phyloP scores from a whole-genome alignment of 1,284 basidiomycete genomes.

The Moniliella sp. region DNA sequence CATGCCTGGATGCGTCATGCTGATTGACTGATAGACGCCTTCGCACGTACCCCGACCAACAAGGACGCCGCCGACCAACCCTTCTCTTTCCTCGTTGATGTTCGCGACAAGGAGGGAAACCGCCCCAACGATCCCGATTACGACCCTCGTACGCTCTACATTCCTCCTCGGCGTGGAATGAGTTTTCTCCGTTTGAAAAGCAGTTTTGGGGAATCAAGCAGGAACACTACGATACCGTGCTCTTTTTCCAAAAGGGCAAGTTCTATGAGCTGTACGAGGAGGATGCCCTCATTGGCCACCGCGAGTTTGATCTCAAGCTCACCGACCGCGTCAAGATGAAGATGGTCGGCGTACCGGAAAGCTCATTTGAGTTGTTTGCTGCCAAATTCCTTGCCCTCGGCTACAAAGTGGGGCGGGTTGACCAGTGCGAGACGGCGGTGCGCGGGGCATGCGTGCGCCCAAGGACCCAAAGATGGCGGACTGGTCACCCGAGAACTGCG shows the following conservation, averaged over 20 bases:
- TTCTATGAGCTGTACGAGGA: constrained; percentile 34
- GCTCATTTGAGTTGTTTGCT: constrained; percentile 49
- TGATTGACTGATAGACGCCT: constrained; percentile 55
- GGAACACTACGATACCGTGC: constrained; percentile 41
- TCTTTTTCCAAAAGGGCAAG: constrained; percentile 87
- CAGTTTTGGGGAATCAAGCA: constrained; percentile 33
- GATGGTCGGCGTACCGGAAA: constrained; percentile 80
- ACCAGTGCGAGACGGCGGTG: constrained; percentile 78
- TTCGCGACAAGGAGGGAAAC: constrained; percentile 62
- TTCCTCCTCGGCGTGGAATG: constrained; percentile 59
- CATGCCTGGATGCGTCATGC: too few relatives aligned
- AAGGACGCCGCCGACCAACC: constrained; percentile 61
- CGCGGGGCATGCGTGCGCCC: constrained; percentile 42
- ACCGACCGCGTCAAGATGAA: constrained; percentile 90
- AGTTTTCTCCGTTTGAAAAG: constrained; percentile 84
- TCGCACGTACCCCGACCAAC: too few relatives aligned
- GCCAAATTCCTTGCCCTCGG: constrained; percentile 43
- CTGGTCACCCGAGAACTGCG: constrained; percentile 20
- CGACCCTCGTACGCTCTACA: constrained; percentile 67
- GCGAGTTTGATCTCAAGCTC: constrained; percentile 38
- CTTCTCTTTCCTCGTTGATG: constrained; percentile 58
- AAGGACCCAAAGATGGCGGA: constrained; percentile 36
- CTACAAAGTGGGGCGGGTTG: constrained; percentile 83
- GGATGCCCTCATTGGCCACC: constrained; percentile 33
- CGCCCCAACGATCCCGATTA: constrained; percentile 65